A percentile compares a stretch with the other conserved stretches of the same genome.
Conservation (phyloP, 805 yeast species). For the Saccharomycopsis javanensis region DNA sequence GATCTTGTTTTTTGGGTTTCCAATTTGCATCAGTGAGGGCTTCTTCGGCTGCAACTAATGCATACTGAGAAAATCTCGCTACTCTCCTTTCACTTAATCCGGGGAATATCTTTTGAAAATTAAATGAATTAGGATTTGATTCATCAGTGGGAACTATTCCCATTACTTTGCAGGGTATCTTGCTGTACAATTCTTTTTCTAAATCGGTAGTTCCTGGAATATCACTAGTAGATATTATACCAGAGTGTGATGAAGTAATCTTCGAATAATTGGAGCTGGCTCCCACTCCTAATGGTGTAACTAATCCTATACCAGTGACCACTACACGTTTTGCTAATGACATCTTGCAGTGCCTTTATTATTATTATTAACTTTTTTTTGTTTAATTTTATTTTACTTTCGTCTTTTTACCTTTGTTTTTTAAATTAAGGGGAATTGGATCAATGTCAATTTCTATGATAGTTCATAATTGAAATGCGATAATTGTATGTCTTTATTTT, state of each 20-base stretch:
- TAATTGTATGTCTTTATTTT: too few species aligned
- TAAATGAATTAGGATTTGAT: not conserved
- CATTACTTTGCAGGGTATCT: constrained; percentile 62
- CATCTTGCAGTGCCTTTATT: too few species aligned
- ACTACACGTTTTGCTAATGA: constrained; percentile 47
- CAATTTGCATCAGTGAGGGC: constrained; percentile 65
- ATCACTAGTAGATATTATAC: constrained; percentile 44
- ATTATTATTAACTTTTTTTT: not conserved
- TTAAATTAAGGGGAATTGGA: not conserved
- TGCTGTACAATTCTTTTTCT: constrained; percentile 36
- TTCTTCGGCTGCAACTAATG: constrained; percentile 63
- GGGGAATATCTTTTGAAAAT: not conserved
- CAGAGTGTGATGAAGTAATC: constrained; percentile 43
- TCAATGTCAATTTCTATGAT: too few species aligned
- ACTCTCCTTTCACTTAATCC: constrained; percentile 29
- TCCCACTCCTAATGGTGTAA: constrained; percentile 81
- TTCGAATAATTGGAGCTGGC: constrained; percentile 42
- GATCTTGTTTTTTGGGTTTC: constrained; percentile 29
- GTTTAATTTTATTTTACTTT: too few species aligned
- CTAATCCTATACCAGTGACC: constrained; percentile 82
- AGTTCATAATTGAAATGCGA: too few species aligned
- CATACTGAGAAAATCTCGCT: constrained; percentile 70
- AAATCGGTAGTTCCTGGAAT: constrained; percentile 29
- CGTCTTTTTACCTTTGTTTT: not conserved
- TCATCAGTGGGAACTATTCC: constrained; percentile 51